Evolutionary conservation across 148 eudicot species (phyloP), one percentile per base, ranked within the genome.

Genomic region (Vaccinium vitisidaea): DNA sequence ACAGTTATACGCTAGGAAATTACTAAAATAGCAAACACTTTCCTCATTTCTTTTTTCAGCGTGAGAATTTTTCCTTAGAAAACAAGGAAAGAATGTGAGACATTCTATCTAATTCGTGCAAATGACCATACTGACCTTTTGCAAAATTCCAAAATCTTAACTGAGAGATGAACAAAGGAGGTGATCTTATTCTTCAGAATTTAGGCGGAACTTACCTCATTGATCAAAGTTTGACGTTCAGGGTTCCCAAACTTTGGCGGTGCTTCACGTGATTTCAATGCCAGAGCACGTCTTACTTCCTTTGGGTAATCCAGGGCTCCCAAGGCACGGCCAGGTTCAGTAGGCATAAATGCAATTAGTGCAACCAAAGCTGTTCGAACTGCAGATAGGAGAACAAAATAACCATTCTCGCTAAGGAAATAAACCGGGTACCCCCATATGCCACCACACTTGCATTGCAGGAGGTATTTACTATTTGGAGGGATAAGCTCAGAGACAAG

Each of bases 291-390:
- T 27, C 74, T 69, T 69, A 27, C 74, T 69, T 69, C 74, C 74
- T 69, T 69, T 12, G 36, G 74, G 32, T 69, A 25, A 69, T 69
- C 74, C 36, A 69, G 39, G 8, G 36, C 27, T 23, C 74, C 74
- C 15, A 69, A 69, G 27, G 74, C 74, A 69, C 16, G 13, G 32
- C 74, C 74, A 23, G 74, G 74, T 12, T 69, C 74, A 27, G 74
- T 69, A 18, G 74, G 74, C 74, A 69, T 69, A 69, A 69, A 69
- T 69, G 74, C 74, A 69, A 69, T 69, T 11, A 69, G 32, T 2
- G 74, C 74, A 69, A 69, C 15, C 74, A 69, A 69, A 25, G 74
- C 74, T 25, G 36, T 69, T 69, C 74, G 74, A 69, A 69, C 74
- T 69, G 74, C 74, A 69, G 5, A 27, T 25, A 67, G 73, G 73